phyloP scores from a whole-genome alignment of 257 asterid genomes.

The Petunia axillaris region DNA sequence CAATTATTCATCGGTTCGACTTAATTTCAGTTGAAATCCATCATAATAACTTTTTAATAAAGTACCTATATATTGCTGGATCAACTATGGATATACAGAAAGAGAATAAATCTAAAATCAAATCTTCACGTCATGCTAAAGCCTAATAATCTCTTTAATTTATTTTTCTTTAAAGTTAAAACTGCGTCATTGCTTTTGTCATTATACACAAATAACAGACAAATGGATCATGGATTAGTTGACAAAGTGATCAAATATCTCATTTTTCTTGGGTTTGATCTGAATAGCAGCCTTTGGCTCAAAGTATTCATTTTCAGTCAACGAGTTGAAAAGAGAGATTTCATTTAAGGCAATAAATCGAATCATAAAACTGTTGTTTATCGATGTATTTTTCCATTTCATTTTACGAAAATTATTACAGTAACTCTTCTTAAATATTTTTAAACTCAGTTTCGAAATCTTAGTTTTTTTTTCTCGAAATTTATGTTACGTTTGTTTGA shows the following conservation, averaged over 20 bases:
- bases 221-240: constrained; percentile 20
- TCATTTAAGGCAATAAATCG: neutral
- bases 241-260: neutral
- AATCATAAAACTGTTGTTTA: no score
- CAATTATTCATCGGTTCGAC: no score
- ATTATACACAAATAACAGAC: neutral
- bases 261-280: constrained; percentile 1
- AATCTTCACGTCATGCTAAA: neutral
- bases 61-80: neutral
- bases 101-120: neutral
- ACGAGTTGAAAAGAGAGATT: neutral
- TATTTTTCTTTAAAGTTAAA: neutral
- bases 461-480: no score
- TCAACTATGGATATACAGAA: neutral
- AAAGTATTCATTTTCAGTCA: neutral
- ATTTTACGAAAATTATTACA: no score
- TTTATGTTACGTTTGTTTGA: no score
- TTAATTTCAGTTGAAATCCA: no score
- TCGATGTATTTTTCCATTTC: no score
- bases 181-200: constrained; percentile 17
- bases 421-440: no score
- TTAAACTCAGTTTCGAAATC: no score
- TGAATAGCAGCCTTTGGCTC: neutral
- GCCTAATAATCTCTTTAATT: neutral
- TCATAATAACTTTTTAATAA: neutral